Evolutionary conservation across 345 rosid genomes (phyloP), one percentile per base, ranked within the genome.

Genomic region (Populus nigra): DNA sequence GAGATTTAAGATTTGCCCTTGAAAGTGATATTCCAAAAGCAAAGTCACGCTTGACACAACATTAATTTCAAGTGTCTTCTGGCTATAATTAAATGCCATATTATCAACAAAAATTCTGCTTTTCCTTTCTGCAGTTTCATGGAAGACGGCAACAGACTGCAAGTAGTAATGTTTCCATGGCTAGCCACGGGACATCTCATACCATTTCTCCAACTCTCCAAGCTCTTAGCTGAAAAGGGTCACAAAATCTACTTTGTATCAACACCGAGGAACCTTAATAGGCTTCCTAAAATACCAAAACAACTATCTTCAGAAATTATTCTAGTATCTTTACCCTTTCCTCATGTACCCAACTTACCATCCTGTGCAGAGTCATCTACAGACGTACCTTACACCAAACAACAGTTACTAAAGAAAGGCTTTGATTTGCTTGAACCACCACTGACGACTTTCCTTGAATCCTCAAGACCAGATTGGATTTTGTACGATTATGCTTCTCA

Each of bases 41-140:
- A 41, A 10, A 41, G 13, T 10, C 3, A 10, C 0, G 45, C 45
- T 41, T 10, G 45, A 41, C 45, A 41, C 78, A 49, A 70, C 77
- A 0, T 96, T 93, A 77, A 89, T 86, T 69, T 12, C 69, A 65
- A 96, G 98, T 82, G 82, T 83, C 66, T 79, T 65, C 12, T 15
- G 50, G 50, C 50, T 45, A 47, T 47, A 47, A 47, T 47, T 47
- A 47, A 47, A 47, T 45, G 50, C 16, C 68, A 23, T 63, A 63
- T 27, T 16, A 63, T 63, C 67, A 18, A 25, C 67, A n/a, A 12
- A 11, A n/a, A 7, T 62, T 62, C 2, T 23, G 68, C 17, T 63
- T 63, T 11, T 9, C 27, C 39, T 35, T 67, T 20, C 16, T 68
- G 35, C 22, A 23, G 3, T 47, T 61, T 31, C 62, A 77, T 78